Evolutionary conservation across 1,139 yeast genomes (phyloP).

Genomic region (Protomyces inundatus): DNA sequence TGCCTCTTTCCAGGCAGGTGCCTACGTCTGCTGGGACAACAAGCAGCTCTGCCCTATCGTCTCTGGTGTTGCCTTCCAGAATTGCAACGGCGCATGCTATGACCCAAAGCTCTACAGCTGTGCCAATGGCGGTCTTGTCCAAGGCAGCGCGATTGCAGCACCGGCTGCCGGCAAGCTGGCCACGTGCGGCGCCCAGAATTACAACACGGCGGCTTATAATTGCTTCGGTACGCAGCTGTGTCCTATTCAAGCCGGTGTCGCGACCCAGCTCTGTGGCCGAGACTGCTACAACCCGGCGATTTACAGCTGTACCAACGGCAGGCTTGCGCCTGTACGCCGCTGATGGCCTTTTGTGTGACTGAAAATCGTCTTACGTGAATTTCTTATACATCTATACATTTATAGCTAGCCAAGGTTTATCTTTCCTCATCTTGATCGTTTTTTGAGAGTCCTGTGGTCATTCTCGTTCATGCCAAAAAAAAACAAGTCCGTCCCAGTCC

Average conservation of each 20-base stretch:
- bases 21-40: conserved; percentile 1
- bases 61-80: neutral
- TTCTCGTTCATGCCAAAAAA: no score
- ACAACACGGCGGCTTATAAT: neutral
- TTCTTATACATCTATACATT: no score
- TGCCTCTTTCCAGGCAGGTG: neutral
- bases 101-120: conserved; percentile 1
- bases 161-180: neutral
- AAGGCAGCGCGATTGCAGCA: neutral
- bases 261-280: conserved; percentile 2
- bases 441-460: no score
- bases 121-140: neutral
- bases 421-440: no score
- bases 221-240: conserved; percentile 19
- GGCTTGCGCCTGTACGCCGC: neutral
- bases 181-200: conserved; percentile 1
- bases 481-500: no score
- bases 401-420: no score
- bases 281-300: conserved; percentile 18
- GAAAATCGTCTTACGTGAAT: no score
- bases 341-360: neutral
- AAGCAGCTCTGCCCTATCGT: conserved; percentile 4
- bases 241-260: conserved; percentile 8
- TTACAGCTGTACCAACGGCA: conserved; percentile 10
- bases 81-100: conserved; percentile 13